Evolutionary conservation across 2,329 filamentous ascomycete species (phyloP).

Genomic region (Penicillium italicum): DNA sequence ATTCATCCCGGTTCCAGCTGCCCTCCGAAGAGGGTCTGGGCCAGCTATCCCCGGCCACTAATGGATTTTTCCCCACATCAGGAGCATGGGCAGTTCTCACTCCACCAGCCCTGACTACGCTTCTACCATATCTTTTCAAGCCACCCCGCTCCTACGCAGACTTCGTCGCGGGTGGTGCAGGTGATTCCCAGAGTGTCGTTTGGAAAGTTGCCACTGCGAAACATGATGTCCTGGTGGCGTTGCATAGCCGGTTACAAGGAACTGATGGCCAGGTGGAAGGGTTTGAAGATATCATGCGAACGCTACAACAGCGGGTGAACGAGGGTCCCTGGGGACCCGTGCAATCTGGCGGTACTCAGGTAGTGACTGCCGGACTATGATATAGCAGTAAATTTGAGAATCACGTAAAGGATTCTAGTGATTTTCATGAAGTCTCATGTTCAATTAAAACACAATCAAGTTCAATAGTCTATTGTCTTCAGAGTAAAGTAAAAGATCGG

Average conservation of each 20-base stretch:
- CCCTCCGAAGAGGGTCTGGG: conserved; percentile 41
- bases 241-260: conserved; percentile 46
- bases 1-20: conserved; percentile 31
- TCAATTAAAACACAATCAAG: background rate
- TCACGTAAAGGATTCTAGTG: background rate
- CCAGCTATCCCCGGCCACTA: conserved; percentile 35
- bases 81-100: conserved; percentile 53
- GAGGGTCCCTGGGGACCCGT: conserved; percentile 42
- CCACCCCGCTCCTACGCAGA: conserved; percentile 56
- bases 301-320: conserved; percentile 40
- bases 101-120: conserved; percentile 48
- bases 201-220: conserved; percentile 57
- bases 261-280: conserved; percentile 30
- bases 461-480: background rate
- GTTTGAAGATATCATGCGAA: conserved; percentile 41
- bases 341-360: conserved; percentile 28
- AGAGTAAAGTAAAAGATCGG: conserved; percentile 9
- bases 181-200: conserved; percentile 55
- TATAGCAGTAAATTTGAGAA: background rate
- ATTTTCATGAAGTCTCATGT: background rate
- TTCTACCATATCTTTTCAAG: conserved; percentile 56
- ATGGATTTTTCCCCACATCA: conserved; percentile 39
- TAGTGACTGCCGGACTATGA: conserved; percentile 39
- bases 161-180: conserved; percentile 54
- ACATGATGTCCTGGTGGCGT: conserved; percentile 52